These are phyloP conservation scores for Quercus engelmannii DNA, from an alignment of 306 rosid species.

Conservation along the genomic window DNA sequence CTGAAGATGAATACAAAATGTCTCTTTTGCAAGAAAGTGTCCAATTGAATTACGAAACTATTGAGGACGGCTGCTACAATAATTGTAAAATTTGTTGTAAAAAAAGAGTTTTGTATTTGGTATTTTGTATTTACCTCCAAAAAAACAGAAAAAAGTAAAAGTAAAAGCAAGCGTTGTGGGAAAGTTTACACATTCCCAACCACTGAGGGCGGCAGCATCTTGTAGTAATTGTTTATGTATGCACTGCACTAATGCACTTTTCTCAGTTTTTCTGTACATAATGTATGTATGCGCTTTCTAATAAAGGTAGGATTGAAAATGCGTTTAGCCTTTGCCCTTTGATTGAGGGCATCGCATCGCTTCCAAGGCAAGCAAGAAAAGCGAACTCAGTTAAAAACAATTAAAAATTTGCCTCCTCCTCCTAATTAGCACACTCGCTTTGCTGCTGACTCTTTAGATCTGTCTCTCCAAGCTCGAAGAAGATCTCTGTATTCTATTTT, in stretches of 20 bases:
- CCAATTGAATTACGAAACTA: too few relatives aligned
- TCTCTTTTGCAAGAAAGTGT: too few relatives aligned
- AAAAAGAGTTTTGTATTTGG: too few relatives aligned
- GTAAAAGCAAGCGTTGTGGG: not conserved
- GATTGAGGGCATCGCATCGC: conserved; percentile 53
- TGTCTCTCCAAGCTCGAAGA: conserved; percentile 27
- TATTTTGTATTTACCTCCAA: not conserved
- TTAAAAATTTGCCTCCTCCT: not conserved
- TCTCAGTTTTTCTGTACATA: too few relatives aligned
- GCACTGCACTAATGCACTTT: too few relatives aligned
- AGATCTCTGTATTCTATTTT: conserved; percentile 26
- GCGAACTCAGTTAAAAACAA: conserved; percentile 1
- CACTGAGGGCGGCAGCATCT: not conserved
- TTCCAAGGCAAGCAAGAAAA: conserved; percentile 73
- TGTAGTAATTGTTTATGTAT: too few relatives aligned
- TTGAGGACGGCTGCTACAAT: too few relatives aligned
- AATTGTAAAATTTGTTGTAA: too few relatives aligned
- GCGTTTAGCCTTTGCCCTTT: conserved; percentile 46
- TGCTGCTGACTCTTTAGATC: conserved; percentile 48
- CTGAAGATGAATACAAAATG: too few relatives aligned
- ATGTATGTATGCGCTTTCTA: conserved; percentile 11
- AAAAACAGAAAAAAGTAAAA: not conserved
- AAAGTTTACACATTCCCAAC: conserved; percentile 25
- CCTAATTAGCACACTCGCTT: not conserved
- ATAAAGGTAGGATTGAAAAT: conserved; percentile 40